A percentile compares a stretch with the other conserved stretches of the same genome.
Conservation (phyloP, 2,329 filamentous ascomycete genomes). For the Penicillium sumatraense region DNA sequence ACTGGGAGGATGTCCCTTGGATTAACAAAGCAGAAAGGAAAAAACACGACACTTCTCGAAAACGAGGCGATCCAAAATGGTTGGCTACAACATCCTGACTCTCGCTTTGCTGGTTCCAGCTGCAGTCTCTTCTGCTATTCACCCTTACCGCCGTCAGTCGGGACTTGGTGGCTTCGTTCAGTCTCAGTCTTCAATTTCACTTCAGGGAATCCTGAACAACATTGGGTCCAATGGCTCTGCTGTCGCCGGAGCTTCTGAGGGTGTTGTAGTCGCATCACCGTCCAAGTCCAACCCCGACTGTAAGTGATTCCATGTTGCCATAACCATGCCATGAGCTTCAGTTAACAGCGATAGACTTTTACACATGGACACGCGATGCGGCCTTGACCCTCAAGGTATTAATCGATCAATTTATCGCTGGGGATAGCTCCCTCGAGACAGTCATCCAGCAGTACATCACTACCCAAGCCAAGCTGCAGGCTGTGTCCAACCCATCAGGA, state of each 20-base stretch:
- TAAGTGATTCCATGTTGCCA: not conserved
- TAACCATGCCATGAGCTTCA: too few relatives aligned
- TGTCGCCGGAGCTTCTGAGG: conserved; percentile 2
- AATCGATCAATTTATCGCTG: conserved; percentile 44
- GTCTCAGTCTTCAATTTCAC: conserved; percentile 4
- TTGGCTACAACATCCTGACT: not conserved
- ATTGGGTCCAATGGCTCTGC: conserved; percentile 6
- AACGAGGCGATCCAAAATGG: not conserved
- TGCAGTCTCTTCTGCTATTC: conserved; percentile 1
- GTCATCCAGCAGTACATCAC: conserved; percentile 70
- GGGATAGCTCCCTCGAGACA: conserved; percentile 61
- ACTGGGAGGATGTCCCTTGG: not conserved
- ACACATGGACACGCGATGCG: conserved; percentile 11
- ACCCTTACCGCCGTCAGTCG: not conserved
- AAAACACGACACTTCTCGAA: too few relatives aligned
- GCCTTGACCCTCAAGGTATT: conserved; percentile 5
- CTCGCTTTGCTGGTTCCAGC: conserved; percentile 1
- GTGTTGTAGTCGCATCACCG: conserved; percentile 11
- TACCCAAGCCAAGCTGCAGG: conserved; percentile 68
- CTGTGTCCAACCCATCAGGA: conserved; percentile 71
- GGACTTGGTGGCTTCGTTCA: conserved; percentile 5
- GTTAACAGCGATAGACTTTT: conserved; percentile 5
- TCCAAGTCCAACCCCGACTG: conserved; percentile 13
- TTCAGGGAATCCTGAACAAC: conserved; percentile 8
- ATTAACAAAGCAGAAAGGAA: not conserved